Evolutionary conservation across 2,329 filamentous ascomycete species (phyloP).

Genomic region (Alternaria alternata): DNA sequence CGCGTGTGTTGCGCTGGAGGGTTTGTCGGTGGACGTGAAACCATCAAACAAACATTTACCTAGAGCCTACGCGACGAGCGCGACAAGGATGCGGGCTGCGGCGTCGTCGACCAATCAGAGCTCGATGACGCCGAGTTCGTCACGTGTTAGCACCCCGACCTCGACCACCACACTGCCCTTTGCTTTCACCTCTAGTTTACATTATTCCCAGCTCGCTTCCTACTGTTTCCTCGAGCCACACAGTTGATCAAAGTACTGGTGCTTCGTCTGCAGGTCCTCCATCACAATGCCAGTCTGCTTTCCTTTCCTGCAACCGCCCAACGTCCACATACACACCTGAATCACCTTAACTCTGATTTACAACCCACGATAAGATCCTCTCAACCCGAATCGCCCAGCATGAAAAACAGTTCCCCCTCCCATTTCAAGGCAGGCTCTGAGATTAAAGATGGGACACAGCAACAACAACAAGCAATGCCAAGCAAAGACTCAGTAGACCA

Average conservation of each 20-base stretch:
- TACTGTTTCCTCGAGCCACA: conserved; percentile 9
- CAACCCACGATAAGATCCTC: neutral
- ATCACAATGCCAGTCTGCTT: conserved; percentile 27
- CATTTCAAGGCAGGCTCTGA: neutral
- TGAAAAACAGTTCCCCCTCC: neutral
- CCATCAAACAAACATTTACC: conserved; percentile 40
- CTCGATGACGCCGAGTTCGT: conserved; percentile 15
- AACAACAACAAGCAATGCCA: conserved; percentile 9
- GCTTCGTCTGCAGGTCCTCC: conserved; percentile 6
- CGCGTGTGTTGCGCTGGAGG: conserved; percentile 15
- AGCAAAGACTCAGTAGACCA: conserved; percentile 2
- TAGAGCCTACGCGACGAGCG: conserved; percentile 31
- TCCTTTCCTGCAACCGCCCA: conserved; percentile 20
- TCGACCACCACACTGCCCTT: neutral
- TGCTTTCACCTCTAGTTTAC: conserved; percentile 11
- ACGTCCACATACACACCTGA: conserved; percentile 27
- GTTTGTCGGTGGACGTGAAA: conserved; percentile 19
- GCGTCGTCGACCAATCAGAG: conserved; percentile 29
- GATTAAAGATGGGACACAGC: neutral
- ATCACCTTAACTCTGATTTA: neutral
- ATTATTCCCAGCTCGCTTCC: neutral
- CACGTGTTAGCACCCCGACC: conserved; percentile 14
- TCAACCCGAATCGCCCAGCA: neutral
- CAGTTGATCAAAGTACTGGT: conserved; percentile 11
- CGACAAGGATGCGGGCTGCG: conserved; percentile 32